These are phyloP conservation scores for Huntiella abstrusa DNA, from an alignment of 2,329 filamentous ascomycete genomes.

Conservation along the genomic window DNA sequence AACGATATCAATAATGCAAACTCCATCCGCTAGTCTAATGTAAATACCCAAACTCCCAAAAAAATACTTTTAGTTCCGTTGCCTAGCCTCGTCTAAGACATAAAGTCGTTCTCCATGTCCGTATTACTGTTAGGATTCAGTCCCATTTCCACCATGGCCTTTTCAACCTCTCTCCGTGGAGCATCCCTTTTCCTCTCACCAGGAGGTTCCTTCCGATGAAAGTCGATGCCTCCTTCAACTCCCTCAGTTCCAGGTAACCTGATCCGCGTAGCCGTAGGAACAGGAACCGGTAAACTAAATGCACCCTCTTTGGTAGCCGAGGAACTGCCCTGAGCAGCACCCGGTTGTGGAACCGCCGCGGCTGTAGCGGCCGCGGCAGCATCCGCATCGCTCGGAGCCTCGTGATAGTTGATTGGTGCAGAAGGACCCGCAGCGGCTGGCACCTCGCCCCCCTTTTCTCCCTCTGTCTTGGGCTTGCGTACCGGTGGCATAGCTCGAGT, in stretches of 20 bases:
- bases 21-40: neutral
- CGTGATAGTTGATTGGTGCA: neutral
- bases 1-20: neutral
- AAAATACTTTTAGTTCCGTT: no score
- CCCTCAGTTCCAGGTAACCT: constrained; percentile 36
- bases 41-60: no score
- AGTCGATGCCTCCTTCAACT: constrained; percentile 33
- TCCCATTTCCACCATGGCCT: constrained; percentile 7
- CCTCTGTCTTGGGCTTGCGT: no score
- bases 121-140: constrained; percentile 9
- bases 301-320: constrained; percentile 14
- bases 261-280: constrained; percentile 16
- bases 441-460: no score
- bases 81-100: constrained; percentile 3
- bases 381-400: no score
- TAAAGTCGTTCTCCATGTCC: constrained; percentile 13
- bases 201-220: constrained; percentile 14
- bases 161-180: constrained; percentile 10
- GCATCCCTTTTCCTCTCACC: constrained; percentile 8
- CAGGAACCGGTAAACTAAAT: neutral
- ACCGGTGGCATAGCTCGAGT: neutral
- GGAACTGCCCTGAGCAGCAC: constrained; percentile 20
- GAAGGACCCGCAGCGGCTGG: neutral
- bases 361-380: constrained; percentile 16
- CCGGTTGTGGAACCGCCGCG: constrained; percentile 16